phyloP scores from a whole-genome alignment of 208 protist species.

The Leishmania turanica region DNA sequence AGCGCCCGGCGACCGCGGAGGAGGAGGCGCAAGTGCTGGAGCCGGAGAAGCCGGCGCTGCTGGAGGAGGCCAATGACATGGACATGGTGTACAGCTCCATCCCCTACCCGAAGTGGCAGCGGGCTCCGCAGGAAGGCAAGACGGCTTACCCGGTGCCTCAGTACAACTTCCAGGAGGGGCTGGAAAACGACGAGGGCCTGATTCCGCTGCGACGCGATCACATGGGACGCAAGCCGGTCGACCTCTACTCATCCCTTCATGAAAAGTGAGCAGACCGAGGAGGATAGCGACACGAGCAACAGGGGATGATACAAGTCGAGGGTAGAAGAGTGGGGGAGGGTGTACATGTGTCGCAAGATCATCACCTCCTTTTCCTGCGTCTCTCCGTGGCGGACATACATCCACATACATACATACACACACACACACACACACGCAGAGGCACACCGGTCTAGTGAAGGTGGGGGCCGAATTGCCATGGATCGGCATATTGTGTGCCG shows the following conservation, averaged over 20 bases:
- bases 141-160: conserved; percentile 69
- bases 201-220: conserved; percentile 53
- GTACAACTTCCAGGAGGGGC: conserved; percentile 73
- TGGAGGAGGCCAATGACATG: conserved; percentile 85
- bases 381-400: neutral
- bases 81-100: conserved; percentile 79
- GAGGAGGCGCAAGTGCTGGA: conserved; percentile 46
- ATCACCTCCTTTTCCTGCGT: neutral
- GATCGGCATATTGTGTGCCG: neutral
- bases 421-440: neutral
- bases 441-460: neutral
- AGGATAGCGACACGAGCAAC: neutral
- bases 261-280: conserved; percentile 7
- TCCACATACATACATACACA: neutral
- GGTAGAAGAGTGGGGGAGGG: neutral
- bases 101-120: conserved; percentile 61
- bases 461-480: neutral
- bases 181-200: conserved; percentile 67
- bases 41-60: conserved; percentile 58
- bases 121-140: conserved; percentile 28
- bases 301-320: neutral
- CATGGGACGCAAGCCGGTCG: conserved; percentile 33
- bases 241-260: conserved; percentile 31
- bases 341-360: neutral
- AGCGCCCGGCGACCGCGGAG: conserved; percentile 59